A percentile compares a stretch with the other conserved stretches of the same genome.
Evolutionary conservation across 345 rosid genomes (phyloP).

Genomic region (Melaleuca alternifolia): DNA sequence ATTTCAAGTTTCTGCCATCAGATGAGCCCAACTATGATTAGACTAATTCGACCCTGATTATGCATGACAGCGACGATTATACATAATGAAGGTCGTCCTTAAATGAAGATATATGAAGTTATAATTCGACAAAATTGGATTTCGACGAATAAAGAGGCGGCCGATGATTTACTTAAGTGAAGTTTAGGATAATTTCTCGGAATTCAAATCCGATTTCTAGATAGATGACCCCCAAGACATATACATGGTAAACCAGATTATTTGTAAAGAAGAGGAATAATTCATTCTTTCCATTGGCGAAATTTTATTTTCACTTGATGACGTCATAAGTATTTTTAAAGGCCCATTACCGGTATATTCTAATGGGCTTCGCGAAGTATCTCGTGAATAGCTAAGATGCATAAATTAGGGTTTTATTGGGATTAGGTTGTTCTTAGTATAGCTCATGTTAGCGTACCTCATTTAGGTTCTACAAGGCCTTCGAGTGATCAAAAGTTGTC

Average conservation of each 20-base stretch:
- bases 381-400: not conserved
- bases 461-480: not conserved
- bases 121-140: not conserved
- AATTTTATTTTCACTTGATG: not conserved
- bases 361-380: not conserved
- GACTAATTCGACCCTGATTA: not conserved
- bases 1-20: not conserved
- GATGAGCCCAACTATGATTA: not conserved
- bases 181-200: not conserved
- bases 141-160: not conserved
- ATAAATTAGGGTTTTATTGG: not conserved
- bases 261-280: not conserved
- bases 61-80: too few species aligned
- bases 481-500: conserved; percentile 2
- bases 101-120: not conserved
- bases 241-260: not conserved
- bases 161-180: not conserved
- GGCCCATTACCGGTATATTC: not conserved
- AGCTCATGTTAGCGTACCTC: not conserved
- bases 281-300: not conserved
- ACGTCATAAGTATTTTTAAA: not conserved
- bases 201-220: not conserved
- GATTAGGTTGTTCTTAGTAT: not conserved
- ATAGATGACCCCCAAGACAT: not conserved
- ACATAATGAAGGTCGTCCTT: not conserved